phyloP scores from a whole-genome alignment of 2,329 filamentous ascomycete species.

The Cladosporium sp. region DNA sequence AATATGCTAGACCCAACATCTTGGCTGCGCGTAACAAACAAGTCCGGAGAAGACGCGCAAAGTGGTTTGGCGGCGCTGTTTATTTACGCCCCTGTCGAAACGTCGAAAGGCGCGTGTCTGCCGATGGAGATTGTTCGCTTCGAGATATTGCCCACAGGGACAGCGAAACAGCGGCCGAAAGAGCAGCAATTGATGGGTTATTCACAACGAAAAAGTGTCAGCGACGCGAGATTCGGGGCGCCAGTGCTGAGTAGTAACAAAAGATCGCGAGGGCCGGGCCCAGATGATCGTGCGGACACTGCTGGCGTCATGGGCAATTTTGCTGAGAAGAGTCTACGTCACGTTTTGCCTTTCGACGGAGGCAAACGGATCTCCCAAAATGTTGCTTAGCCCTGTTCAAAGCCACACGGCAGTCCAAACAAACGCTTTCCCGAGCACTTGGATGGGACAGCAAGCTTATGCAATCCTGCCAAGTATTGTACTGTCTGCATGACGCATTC shows the following conservation, averaged over 20 bases:
- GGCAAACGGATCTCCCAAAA: conserved; percentile 1
- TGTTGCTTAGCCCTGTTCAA: background rate
- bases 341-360: conserved; percentile 4
- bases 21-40: conserved; percentile 17
- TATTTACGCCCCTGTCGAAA: background rate
- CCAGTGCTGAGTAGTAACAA: background rate
- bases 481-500: conserved; percentile 1
- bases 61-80: background rate
- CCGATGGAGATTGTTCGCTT: background rate
- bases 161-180: background rate
- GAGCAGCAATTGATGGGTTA: background rate
- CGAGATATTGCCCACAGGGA: background rate
- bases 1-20: conserved; percentile 50
- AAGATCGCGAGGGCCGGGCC: background rate
- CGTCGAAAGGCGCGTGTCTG: background rate
- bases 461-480: conserved; percentile 3
- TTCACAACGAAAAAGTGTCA: background rate
- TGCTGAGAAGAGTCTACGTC: conserved; percentile 9
- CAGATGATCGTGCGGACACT: background rate
- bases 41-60: background rate
- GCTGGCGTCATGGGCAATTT: conserved; percentile 11
- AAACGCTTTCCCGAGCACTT: background rate
- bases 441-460: background rate
- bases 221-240: background rate
- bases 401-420: conserved; percentile 1